Conservation (phyloP, 139 green algal genomes). For the Micractinium sp. region DNA sequence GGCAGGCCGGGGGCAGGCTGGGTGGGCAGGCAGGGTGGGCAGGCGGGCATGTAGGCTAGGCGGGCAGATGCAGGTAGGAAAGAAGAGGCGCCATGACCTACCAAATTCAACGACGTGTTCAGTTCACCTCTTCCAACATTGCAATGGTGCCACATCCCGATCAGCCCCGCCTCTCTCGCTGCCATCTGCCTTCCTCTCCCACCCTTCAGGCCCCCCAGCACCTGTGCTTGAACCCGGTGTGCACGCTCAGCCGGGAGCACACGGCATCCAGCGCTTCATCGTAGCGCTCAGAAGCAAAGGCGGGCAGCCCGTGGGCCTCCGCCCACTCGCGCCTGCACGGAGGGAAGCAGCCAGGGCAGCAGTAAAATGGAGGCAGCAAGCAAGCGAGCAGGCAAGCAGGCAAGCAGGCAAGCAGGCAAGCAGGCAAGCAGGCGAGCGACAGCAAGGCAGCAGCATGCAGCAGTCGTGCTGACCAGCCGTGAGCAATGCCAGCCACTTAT, state of each 20-base stretch:
- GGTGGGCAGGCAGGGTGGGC: neutral
- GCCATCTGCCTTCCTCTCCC: neutral
- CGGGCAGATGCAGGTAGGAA: neutral
- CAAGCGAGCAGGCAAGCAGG: neutral
- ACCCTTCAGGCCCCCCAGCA: neutral
- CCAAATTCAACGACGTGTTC: too few species aligned
- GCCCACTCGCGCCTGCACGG: constrained; percentile 45
- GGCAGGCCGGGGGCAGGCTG: neutral
- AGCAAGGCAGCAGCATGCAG: too few species aligned
- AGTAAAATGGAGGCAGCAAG: neutral
- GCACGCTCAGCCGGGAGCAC: constrained; percentile 46
- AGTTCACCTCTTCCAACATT: too few species aligned
- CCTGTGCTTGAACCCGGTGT: constrained; percentile 48
- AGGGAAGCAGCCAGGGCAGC: neutral
- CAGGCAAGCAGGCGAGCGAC: too few species aligned
- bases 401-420: neutral
- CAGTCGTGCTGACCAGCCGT: too few species aligned
- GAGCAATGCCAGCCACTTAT: too few species aligned
- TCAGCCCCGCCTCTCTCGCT: neutral
- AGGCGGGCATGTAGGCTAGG: neutral
- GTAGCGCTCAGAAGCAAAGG: constrained; percentile 34
- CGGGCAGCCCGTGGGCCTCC: constrained; percentile 41
- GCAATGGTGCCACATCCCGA: neutral
- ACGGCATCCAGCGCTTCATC: constrained; percentile 49
- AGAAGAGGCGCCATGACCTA: too few species aligned